Base-by-base conservation (phyloP, 1,284 basidiomycete genomes). In the Ganoderma resinaceum region DNA sequence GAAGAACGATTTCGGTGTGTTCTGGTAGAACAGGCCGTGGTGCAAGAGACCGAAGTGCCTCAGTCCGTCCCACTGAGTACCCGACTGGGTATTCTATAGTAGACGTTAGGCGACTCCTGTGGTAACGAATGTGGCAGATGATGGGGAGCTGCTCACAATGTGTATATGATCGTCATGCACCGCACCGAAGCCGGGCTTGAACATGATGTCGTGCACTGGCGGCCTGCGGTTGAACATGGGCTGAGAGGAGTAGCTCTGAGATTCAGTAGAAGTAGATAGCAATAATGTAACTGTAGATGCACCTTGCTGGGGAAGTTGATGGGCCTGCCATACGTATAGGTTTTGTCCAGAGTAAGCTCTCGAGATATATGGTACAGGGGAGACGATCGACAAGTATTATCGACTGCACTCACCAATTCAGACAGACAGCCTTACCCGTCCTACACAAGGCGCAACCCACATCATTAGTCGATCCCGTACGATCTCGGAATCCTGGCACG, bases 11-110 rank as follows among this genome's bases (percentile, higher is more conserved):
- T 80, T 80, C 2, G 83, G 85, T 0, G 85, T 86, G 73, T 90
- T 88, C 78, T 90, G 87, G 77, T 92, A 92, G 76, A 89, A 90
- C 26, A 90, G 81, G 2, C 81, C 82, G 72, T 91, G 84, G 37
- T 86, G 83, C 2, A 80, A 65, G 53, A 91, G 71, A 2, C 89
- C 88, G 73, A 85, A 91, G 70, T 92, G 90, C 69, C 86, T 84
- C 73, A 91, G 67, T 3, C 91, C 89, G 73, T 93, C 92, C 91
- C 91, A 92, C 72, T 93, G 92, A 3, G 90, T 86, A 31, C 91
- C 90, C 0, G 89, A 90, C 81, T 93, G 91, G 0, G 90, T 89
- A 71, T 93, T 93, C 89, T 92, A 71, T 8, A 40, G 43, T 26
- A 40, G 20, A 37, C 5, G 20, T 59, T 23, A 11, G 18, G n/a